Evolutionary conservation across 2,329 filamentous ascomycete genomes (phyloP), one percentile per base, ranked within the genome.

Genomic region (Botrytis squamosa): DNA sequence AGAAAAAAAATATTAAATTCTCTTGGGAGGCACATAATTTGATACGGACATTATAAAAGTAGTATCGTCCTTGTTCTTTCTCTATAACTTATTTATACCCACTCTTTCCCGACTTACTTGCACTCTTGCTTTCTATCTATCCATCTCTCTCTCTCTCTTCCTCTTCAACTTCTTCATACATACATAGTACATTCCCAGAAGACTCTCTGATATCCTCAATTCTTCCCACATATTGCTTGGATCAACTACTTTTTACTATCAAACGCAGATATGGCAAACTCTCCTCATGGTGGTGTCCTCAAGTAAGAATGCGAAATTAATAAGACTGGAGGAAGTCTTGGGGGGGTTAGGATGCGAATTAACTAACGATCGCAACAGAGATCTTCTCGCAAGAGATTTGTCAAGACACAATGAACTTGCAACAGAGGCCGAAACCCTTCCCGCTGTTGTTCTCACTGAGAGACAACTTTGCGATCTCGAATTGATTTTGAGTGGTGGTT

Each of bases 381-480:
- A 99, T 88, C 90, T 99, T 83, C 89, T 98, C 80, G 95, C 94
- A 78, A 92, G 96, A 85, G 96, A 99, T 89, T 89, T 91, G 77
- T 93, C 93, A 79, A 91, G 92, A 81, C 92, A 96, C 78, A 87
- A 87, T 77, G 87, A 97, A 86, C 92, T 99, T 76, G 86, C 87
- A 73, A 89, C 88, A 65, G 96, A 99, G 86, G 93, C 95, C 60
- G 95, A 97, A 87, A 91, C 82, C 46, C 90, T 98, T 64, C 93
- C 94, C 55, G 93, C 95, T 55, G 88, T 99, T 78, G 86, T 92
- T 75, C 90, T 99, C 78, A 92, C 89, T 70, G 96, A 99, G 88
- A 91, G 96, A 81, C 96, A 99, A 85, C 91, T 99, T 68, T 99
- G 96, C 85, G 96, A 99, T 88, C 88, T 99, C 78, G 96, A 99